A percentile compares a stretch with the other conserved stretches of the same genome.
Evolutionary conservation across 495 filamentous ascomycete species (phyloP).

Genomic region (Annulohypoxylon stygium): DNA sequence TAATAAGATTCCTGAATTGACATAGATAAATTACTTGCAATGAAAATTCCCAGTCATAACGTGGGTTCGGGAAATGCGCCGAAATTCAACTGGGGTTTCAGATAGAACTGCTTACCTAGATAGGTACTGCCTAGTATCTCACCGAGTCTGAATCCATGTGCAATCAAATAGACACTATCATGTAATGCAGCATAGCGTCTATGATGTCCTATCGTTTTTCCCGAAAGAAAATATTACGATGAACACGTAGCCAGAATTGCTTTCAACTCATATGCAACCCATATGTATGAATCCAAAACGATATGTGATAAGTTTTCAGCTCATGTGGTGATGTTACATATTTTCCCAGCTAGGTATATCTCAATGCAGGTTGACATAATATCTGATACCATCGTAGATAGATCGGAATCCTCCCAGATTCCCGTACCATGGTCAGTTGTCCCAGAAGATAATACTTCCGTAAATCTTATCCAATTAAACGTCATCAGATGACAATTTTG

Average conservation of each 20-base stretch:
- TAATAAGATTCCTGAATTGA: too few species aligned
- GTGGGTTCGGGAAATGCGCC: too few species aligned
- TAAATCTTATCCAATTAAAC: not conserved
- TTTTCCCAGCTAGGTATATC: not conserved
- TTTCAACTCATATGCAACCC: not conserved
- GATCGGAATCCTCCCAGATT: not conserved
- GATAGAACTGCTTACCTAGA: too few species aligned
- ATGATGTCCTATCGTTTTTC: not conserved
- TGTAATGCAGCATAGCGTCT: not conserved
- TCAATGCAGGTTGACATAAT: not conserved
- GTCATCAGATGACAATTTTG: not conserved
- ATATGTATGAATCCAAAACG: not conserved
- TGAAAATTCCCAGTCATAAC: too few species aligned
- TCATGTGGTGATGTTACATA: not conserved
- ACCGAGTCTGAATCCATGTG: too few species aligned
- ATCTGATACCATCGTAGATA: not conserved
- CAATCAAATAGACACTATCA: not conserved
- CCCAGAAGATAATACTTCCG: not conserved
- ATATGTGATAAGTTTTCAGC: constrained; percentile 1
- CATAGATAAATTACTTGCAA: too few species aligned
- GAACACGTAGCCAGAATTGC: not conserved
- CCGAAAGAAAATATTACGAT: not conserved
- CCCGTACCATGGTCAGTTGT: not conserved
- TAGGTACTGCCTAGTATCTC: too few species aligned
- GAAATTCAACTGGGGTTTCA: too few species aligned